Base-by-base conservation (phyloP, 495 filamentous ascomycete genomes). In the Entonaema liquescens region DNA sequence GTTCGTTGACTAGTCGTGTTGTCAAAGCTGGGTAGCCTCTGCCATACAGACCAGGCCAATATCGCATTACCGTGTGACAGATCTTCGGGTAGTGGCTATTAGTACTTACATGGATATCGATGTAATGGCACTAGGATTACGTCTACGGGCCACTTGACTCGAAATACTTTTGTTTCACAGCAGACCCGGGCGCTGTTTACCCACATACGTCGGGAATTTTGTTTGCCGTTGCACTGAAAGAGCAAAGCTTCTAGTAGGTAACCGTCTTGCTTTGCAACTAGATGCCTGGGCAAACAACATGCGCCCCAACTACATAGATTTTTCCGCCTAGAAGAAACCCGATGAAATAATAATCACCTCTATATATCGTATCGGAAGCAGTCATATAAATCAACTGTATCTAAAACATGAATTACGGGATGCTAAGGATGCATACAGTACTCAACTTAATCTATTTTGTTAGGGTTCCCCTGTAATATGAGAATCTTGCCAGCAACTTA, bases 251-350 rank as follows among this genome's bases (percentile, higher is more conserved):
- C 15, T 56, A 8, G n/a, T 12, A 36, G 29, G 26, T 21, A 56
- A 53, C 49, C 49, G 23, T 29, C 49, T 19, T 35, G 7, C 17
- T 35, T 35, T 56, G 28, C 17, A 56, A 56, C 29, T n/a, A n/a
- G n/a, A 56, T 56, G 29, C 13, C 29, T 56, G 53, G 28, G 29
- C 53, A 23, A 56, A 23, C 53, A 56, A n/a, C 9, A 28, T 52
- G 13, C 23, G 2, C 25, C 13, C 11, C 28, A 28, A 28, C 8
- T 17, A n/a, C 49, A 19, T 15, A 29, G 23, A 9, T 12, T 12
- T 28, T 47, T 47, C 42, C 9, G 9, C 5, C 9, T 23, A 9
- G 19, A 21, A 47, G 8, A 17, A 40, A n/a, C 38, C 38, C 1
- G 15, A 40, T 8, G 17, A 40, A 40, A 17, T 40, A 2, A 6